phyloP scores from a whole-genome alignment of 176 grass and related monocot genomes.

The Triticum dicoccoides region DNA sequence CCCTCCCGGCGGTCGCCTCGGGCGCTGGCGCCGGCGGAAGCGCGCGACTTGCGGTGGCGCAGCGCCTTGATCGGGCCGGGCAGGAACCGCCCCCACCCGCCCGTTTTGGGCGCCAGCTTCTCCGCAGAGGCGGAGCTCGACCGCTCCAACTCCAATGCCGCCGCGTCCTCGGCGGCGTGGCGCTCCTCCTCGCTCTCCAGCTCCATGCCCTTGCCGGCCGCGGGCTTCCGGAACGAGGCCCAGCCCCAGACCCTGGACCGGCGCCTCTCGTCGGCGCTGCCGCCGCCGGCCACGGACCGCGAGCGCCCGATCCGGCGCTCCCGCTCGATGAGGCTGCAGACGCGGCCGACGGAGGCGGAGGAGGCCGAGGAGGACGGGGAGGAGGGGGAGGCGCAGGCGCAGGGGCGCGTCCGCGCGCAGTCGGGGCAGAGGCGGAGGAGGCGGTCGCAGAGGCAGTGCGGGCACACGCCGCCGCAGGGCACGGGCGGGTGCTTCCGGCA shows the following conservation, averaged over 20 bases:
- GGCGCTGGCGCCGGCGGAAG: not conserved
- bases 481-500: conserved; percentile 49
- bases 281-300: conserved; percentile 33
- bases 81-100: conserved; percentile 48
- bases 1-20: not conserved
- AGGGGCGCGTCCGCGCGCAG: conserved; percentile 62
- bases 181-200: not conserved
- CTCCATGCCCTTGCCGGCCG: conserved; percentile 21
- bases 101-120: conserved; percentile 9
- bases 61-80: conserved; percentile 65
- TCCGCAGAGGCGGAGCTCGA: conserved; percentile 42
- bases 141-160: conserved; percentile 52
- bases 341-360: conserved; percentile 19
- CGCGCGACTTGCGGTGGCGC: conserved; percentile 40
- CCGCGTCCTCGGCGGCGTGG: not conserved
- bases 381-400: conserved; percentile 32
- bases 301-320: conserved; percentile 49
- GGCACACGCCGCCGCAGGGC: conserved; percentile 51
- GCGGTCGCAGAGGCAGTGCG: conserved; percentile 69
- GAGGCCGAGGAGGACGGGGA: conserved; percentile 9
- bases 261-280: not conserved
- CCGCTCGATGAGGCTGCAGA: conserved; percentile 27
- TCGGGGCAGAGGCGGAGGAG: conserved; percentile 77
- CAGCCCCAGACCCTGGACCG: conserved; percentile 37
- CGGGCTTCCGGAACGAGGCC: conserved; percentile 39